These are phyloP conservation scores for Diaporthe batatas DNA, from an alignment of 2,329 filamentous ascomycete genomes.

Conservation along the genomic window DNA sequence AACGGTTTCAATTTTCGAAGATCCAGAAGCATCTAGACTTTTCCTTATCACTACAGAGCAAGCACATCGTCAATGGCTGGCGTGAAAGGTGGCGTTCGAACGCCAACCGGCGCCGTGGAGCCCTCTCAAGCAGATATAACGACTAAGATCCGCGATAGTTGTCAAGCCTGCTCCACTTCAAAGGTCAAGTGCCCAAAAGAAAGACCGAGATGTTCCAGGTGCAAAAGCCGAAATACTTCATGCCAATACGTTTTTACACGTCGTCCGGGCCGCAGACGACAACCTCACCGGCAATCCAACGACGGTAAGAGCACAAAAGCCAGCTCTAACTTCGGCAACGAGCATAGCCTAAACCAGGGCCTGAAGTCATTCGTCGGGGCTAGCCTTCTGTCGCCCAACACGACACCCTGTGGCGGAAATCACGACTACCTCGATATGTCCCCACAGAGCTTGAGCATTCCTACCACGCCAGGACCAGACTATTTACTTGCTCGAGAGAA, in stretches of 20 bases:
- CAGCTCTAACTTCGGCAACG: not conserved
- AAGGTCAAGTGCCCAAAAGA: constrained; percentile 54
- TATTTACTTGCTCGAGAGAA: not conserved
- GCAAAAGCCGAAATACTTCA: constrained; percentile 36
- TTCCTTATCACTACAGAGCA: no score
- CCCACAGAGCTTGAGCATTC: not conserved
- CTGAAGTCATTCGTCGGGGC: not conserved
- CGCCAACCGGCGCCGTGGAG: not conserved
- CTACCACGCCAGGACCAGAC: not conserved
- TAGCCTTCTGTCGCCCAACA: not conserved
- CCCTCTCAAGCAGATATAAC: not conserved
- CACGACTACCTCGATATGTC: not conserved
- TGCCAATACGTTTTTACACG: not conserved
- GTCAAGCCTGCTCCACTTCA: constrained; percentile 52
- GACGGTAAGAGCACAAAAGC: not conserved
- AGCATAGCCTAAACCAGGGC: not conserved
- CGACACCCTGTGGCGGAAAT: not conserved
- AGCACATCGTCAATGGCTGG: constrained; percentile 5
- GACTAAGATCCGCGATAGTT: constrained; percentile 49
- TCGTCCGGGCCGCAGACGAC: not conserved
- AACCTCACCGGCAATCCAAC: not conserved
- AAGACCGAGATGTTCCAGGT: constrained; percentile 53
- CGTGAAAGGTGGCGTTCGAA: not conserved
- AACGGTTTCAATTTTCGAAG: not conserved
- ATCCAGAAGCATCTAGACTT: not conserved